phyloP scores from a whole-genome alignment of 768 basidiomycete genomes.

The Tremella mesenterica region DNA sequence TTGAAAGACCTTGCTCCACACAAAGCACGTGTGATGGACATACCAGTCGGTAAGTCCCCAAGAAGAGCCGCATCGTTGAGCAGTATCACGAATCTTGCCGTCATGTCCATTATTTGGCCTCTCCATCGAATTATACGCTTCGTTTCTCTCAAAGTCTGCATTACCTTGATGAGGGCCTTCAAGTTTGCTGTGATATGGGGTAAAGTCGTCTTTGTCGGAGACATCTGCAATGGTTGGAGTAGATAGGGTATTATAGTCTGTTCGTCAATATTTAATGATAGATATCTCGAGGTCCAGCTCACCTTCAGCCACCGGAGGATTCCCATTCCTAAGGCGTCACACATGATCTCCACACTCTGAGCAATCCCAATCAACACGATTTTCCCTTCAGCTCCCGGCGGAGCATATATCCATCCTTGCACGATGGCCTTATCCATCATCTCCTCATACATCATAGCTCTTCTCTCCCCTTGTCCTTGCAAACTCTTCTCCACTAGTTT shows the following conservation, averaged over 20 bases:
- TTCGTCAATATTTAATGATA: background rate
- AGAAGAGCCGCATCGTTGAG: constrained; percentile 8
- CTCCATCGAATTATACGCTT: constrained; percentile 35
- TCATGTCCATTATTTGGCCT: constrained; percentile 37
- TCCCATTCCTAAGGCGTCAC: constrained; percentile 26
- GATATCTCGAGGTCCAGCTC: background rate
- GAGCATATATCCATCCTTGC: constrained; percentile 40
- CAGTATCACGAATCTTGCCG: constrained; percentile 18
- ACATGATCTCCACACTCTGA: constrained; percentile 25
- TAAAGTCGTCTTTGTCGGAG: constrained; percentile 22
- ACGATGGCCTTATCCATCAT: constrained; percentile 39
- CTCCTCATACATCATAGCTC: constrained; percentile 19
- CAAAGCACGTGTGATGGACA: background rate
- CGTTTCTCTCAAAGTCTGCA: constrained; percentile 17
- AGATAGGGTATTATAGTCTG: constrained; percentile 40
- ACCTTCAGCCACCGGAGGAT: constrained; percentile 42
- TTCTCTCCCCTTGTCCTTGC: constrained; percentile 6
- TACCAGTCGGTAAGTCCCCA: background rate
- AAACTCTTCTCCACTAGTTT: constrained; percentile 12
- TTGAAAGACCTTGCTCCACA: no score
- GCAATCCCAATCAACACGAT: constrained; percentile 25
- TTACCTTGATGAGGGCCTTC: constrained; percentile 21
- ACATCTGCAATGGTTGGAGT: constrained; percentile 29
- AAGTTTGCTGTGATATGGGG: constrained; percentile 32
- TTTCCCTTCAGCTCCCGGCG: constrained; percentile 27